Evolutionary conservation across 2,329 filamentous ascomycete genomes (phyloP), one percentile per base, ranked within the genome.

Genomic region (Coniochaeta hoffmannii): DNA sequence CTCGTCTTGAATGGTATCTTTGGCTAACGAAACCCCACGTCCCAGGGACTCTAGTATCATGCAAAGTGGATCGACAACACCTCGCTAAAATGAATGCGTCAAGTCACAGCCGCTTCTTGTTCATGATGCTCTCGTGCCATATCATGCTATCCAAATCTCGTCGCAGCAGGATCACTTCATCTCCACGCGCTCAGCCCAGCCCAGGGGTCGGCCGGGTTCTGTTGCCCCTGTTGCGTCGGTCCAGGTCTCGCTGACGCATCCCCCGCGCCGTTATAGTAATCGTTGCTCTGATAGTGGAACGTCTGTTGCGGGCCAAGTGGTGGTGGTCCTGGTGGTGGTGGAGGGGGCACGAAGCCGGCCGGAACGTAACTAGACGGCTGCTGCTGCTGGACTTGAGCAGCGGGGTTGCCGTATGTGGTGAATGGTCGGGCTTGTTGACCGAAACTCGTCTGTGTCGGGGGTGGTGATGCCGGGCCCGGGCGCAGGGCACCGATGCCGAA

Each of bases 141-240:
- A 28, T 46, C 24, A 28, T 26, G 41, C 12, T 46, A 17, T 46
- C 38, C 38, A 44, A 2, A 11, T 2, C 12, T 44, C 38, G 14
- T 24, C 22, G 5, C 12, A 15, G 19, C 22, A 2, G 2, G 24
- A 2, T 14, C 30, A n/a, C n/a, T n/a, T 59, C 50, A 88, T 68
- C 86, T 87, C 86, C 86, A 89, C 49, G 79, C 81, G 71, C 80
- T 86, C 61, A 90, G 68, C 4, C 86, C 86, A 15, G 85, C 85
- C 85, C 85, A 90, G 8, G 86, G 86, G 74, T 90, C 85, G 58
- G 65, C 63, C 12, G 65, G 59, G 44, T 63, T 64, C 15, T 71
- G 70, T 57, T 72, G 70, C 15, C 68, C 66, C 34, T 69, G 73
- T 6, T 71, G 64, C 19, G 67, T 57, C 56, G 64, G 66, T 7